Base-by-base conservation (phyloP, 306 rosid genomes). In the Vigna hirtella region DNA sequence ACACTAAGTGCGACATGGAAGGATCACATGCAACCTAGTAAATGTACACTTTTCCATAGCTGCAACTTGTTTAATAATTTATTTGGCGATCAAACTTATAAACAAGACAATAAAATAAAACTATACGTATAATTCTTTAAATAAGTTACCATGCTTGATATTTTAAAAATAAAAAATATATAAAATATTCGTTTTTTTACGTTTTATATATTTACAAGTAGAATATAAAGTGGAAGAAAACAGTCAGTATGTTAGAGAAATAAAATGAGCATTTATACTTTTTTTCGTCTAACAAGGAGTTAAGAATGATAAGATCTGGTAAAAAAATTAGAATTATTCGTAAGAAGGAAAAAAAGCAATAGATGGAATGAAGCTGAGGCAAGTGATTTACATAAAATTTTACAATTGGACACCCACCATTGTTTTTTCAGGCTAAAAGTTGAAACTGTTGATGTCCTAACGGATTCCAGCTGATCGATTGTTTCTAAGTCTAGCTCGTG, bases 361-460 rank as follows among this genome's bases (percentile, higher is more conserved):
- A 77, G 78, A 70, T 77, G 83, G 48, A 85, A 79, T 74, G 67
- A 32, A 72, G 73, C 72, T 67, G 51, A 72, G 73, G 75, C 83
- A 82, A 52, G 70, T 70, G 75, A 85, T 90, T 84, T 89, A 87
- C 97, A 91, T 45, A 59, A 85, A 47, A 66, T 65, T 80, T 70
- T 72, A 77, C 83, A 73, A 73, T 81, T 84, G 81, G 82, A 84
- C 36, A 69, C 76, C 64, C 85, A 83, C 75, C 72, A 10, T 52
- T 76, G 78, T 76, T 69, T 67, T 83, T 78, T 56, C 43, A 76
- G 51, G 72, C 68, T 45, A 57, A 63, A 74, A 70, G 1, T 55
- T 76, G 66, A 47, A 57, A 70, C 56, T 30, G 69, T 17, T 53
- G 58, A 50, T 55, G 12, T 65, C 70, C 76, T 84, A 80, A 32